These are phyloP conservation scores for Lactarius hengduanensis DNA, from an alignment of 768 basidiomycete species.

Conservation along the genomic window DNA sequence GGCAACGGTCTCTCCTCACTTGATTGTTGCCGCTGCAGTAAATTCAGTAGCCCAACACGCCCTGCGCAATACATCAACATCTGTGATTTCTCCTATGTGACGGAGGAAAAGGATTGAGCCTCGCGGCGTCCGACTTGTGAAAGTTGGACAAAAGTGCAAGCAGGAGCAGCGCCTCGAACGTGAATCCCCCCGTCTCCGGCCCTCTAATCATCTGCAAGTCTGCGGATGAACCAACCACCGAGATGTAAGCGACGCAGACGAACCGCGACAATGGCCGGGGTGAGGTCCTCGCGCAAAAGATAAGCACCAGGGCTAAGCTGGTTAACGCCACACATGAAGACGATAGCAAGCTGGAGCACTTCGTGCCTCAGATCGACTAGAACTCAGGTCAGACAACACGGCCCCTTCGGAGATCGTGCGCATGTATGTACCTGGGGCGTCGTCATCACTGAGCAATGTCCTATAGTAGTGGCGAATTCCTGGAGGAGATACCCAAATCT, in stretches of 20 bases:
- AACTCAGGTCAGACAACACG: constrained; percentile 29
- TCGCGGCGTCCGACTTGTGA: constrained; percentile 70
- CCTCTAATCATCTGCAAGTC: constrained; percentile 51
- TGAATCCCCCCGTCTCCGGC: constrained; percentile 52
- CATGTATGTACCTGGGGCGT: constrained; percentile 42
- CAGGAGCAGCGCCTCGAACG: constrained; percentile 59
- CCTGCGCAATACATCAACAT: constrained; percentile 53
- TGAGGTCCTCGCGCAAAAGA: constrained; percentile 61
- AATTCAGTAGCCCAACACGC: constrained; percentile 57
- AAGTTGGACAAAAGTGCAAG: constrained; percentile 67
- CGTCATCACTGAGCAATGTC: constrained; percentile 45
- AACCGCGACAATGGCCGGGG: constrained; percentile 52
- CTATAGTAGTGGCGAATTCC: constrained; percentile 51
- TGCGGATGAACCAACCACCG: background rate
- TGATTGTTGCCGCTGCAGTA: constrained; percentile 49
- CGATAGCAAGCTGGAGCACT: constrained; percentile 54
- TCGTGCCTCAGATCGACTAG: constrained; percentile 51
- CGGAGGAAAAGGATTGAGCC: constrained; percentile 66
- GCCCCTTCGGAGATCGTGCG: constrained; percentile 17
- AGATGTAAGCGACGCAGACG: constrained; percentile 29
- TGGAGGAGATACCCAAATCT: constrained; percentile 29
- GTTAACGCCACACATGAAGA: constrained; percentile 56
- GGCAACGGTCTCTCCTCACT: constrained; percentile 39
- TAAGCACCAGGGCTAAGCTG: constrained; percentile 72
- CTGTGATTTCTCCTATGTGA: constrained; percentile 46